Percentiles rank a stretch among this genome's conserved stretches.
Evolutionary conservation across 2,329 filamentous ascomycete species (phyloP).

Genomic region (Arthrobotrys iridis): DNA sequence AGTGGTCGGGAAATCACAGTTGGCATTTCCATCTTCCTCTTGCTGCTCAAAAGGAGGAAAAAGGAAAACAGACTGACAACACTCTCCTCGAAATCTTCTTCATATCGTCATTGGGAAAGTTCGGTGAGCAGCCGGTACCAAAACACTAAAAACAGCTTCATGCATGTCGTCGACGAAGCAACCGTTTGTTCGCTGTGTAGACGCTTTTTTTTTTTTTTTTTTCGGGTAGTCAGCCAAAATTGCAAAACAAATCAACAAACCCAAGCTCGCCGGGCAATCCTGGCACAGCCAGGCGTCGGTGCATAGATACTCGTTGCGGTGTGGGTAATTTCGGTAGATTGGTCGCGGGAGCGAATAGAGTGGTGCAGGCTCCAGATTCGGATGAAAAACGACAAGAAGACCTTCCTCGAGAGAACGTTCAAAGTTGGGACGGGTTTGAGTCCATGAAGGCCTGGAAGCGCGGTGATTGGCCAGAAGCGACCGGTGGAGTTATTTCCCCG

Average conservation of each 20-base stretch:
- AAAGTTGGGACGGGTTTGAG: slow-evolving; percentile 28
- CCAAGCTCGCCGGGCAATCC: background rate
- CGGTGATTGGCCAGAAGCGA: slow-evolving; percentile 41
- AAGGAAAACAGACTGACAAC: slow-evolving; percentile 15
- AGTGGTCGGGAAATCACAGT: slow-evolving; percentile 30
- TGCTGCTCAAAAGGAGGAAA: slow-evolving; percentile 49
- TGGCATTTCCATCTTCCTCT: slow-evolving; percentile 29
- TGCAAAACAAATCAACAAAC: slow-evolving; percentile 14
- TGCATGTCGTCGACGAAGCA: slow-evolving; percentile 2
- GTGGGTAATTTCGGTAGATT: slow-evolving; percentile 40
- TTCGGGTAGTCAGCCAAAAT: background rate
- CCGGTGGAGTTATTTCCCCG: background rate
- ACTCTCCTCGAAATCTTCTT: slow-evolving; percentile 14
- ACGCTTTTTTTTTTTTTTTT: background rate
- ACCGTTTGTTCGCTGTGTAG: background rate
- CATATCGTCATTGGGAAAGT: background rate
- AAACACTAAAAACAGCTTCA: background rate
- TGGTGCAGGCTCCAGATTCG: slow-evolving; percentile 32
- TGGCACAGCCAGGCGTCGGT: background rate
- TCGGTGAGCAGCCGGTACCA: slow-evolving; percentile 23
- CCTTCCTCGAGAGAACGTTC: too few species aligned
- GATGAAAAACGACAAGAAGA: slow-evolving; percentile 32
- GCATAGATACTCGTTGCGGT: too few species aligned
- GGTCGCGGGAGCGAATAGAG: slow-evolving; percentile 43
- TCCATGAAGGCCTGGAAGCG: slow-evolving; percentile 16